These are phyloP conservation scores for Cerioporus squamosus DNA, from an alignment of 1,284 basidiomycete genomes.

Conservation along the genomic window DNA sequence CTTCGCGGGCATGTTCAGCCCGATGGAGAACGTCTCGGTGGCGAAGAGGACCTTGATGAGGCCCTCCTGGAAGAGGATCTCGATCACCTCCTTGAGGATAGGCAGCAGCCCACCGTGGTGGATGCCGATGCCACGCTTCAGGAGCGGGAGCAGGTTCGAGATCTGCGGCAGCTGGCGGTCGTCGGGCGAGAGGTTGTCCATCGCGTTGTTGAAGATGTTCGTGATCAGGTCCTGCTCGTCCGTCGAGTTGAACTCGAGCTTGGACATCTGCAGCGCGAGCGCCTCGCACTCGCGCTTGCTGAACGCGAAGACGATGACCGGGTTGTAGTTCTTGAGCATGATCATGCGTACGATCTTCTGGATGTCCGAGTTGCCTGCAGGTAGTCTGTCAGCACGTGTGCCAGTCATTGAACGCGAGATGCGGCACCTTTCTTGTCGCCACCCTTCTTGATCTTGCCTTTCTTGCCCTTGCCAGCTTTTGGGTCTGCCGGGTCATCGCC, in stretches of 20 bases:
- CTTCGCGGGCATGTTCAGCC: conserved; percentile 99
- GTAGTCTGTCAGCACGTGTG: conserved; percentile 5
- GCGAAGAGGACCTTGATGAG: conserved; percentile 98
- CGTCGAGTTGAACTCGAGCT: conserved; percentile 94
- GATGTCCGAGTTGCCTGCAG: conserved; percentile 86
- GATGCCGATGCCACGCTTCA: conserved; percentile 97
- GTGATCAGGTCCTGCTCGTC: conserved; percentile 92
- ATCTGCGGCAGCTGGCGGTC: conserved; percentile 96
- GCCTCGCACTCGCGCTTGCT: conserved; percentile 98
- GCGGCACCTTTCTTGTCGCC: conserved; percentile 84
- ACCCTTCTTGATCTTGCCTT: conserved; percentile 90
- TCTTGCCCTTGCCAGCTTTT: conserved; percentile 79
- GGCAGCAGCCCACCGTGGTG: conserved; percentile 98
- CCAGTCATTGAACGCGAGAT: conserved; percentile 13
- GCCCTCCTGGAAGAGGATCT: conserved; percentile 99
- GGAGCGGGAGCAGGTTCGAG: conserved; percentile 88
- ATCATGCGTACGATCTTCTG: conserved; percentile 99
- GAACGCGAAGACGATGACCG: conserved; percentile 99
- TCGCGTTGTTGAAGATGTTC: conserved; percentile 95
- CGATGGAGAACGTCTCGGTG: conserved; percentile 99
- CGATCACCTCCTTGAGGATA: conserved; percentile 98
- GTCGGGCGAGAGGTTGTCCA: conserved; percentile 86
- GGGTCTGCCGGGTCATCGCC: conserved; percentile 96
- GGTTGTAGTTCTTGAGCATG: conserved; percentile 97
- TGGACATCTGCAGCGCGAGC: conserved; percentile 90